Evolutionary conservation across 2,329 filamentous ascomycete species (phyloP), one percentile per base, ranked within the genome.

Genomic region (Cladophialophora immunda): DNA sequence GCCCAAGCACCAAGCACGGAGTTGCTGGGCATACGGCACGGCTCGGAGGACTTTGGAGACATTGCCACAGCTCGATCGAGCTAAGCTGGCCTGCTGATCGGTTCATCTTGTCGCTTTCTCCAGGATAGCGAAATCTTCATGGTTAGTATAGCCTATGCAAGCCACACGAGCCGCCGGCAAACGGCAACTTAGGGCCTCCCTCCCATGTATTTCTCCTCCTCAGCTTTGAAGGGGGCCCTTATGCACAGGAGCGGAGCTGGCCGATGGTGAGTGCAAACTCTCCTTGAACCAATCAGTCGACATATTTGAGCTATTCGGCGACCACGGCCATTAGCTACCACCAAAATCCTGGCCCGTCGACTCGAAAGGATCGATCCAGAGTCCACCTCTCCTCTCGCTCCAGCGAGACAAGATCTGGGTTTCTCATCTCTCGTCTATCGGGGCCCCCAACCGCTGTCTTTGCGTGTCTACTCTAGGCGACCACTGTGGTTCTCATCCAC

Each of bases 381-480:
- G 45, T 58, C 63, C 62, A 30, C 54, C 29, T 52, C 22, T 60
- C 56, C 56, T 66, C 62, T 60, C 65, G 50, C 22, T 58, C 55
- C 34, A 55, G 34, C 11, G 32, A 50, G 50, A 41, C 59, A 65
- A 68, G 66, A 68, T 68, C 66, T 68, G 66, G 66, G 56, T 60
- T 45, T 50, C 53, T 52, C 58, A 66, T 68, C 67, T 68, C 66
- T 69, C 67, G 67, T 69, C 67, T 60, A 69, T 69, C 64, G 38
- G 38, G 38, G 15, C 59, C 63, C 64, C 60, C 57, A 55, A 59
- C 66, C 50, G 60, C 32, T 57, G 58, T 50, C 52, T 45, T 54
- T 64, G 27, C 64, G 38, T 29, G 13, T 57, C 65, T 47, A 30
- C 27, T 32, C n/a, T 27, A 57, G 34, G 50, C 45, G 52, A 58